These are phyloP conservation scores for Agaricus subrufescens DNA, from an alignment of 768 basidiomycete genomes.

Conservation along the genomic window DNA sequence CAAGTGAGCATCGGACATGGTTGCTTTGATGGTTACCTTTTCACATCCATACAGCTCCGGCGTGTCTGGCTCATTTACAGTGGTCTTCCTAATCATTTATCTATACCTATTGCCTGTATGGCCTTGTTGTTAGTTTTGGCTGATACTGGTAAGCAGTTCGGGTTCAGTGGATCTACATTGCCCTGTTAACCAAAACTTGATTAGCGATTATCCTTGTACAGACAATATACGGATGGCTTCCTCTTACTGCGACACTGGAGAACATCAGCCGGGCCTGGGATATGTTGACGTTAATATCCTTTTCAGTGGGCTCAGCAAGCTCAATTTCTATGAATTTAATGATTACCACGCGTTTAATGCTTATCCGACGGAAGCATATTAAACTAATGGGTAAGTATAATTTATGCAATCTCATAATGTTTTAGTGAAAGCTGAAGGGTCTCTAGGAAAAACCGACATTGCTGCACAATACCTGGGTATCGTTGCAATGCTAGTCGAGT, in stretches of 20 bases:
- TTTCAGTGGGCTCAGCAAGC: not conserved
- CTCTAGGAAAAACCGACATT: not conserved
- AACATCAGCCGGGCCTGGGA: too few species aligned
- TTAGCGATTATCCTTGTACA: not conserved
- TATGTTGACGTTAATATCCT: rapidly evolving
- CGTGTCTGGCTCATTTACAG: not conserved
- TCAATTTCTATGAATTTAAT: not conserved
- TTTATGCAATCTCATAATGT: too few species aligned
- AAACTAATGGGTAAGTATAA: not conserved
- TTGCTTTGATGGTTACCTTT: not conserved
- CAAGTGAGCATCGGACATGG: not conserved
- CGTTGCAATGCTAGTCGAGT: not conserved
- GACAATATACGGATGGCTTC: not conserved
- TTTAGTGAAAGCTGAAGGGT: not conserved
- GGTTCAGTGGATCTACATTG: too few species aligned
- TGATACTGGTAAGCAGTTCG: not conserved
- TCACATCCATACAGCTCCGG: not conserved
- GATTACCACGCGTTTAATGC: not conserved
- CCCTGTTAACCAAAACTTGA: too few species aligned
- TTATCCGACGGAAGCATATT: not conserved
- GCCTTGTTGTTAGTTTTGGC: not conserved
- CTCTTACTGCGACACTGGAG: not conserved
- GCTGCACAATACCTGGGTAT: not conserved
- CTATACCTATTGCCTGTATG: not conserved
- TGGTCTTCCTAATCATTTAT: not conserved